These are phyloP conservation scores for Globisporangium irregulare DNA, from an alignment of 352 stramenopile species.

Conservation along the genomic window DNA sequence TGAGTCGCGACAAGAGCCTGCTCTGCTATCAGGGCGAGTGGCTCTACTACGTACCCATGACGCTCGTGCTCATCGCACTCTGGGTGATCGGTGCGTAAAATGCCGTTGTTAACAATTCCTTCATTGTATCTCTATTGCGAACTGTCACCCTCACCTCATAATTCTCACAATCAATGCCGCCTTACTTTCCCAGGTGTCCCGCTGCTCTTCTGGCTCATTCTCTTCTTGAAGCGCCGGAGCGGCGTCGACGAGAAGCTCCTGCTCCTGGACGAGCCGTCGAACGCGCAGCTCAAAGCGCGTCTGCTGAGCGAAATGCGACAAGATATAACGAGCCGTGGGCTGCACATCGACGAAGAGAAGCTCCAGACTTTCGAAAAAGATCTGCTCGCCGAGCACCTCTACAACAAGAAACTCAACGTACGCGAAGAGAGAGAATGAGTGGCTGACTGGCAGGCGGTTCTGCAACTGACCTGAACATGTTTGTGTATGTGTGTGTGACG, in stretches of 20 bases:
- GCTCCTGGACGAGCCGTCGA: constrained; percentile 36
- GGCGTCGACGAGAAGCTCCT: constrained; percentile 52
- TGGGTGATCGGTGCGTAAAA: constrained; percentile 56
- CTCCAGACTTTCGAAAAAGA: constrained; percentile 47
- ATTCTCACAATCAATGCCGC: neutral
- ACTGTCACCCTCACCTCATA: neutral
- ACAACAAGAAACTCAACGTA: constrained; percentile 53
- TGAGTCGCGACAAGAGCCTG: constrained; percentile 58
- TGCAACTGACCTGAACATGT: neutral
- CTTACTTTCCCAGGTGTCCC: constrained; percentile 44
- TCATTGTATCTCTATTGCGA: neutral
- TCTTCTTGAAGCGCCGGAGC: constrained; percentile 46
- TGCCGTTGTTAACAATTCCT: neutral
- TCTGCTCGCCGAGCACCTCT: constrained; percentile 50
- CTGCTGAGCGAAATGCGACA: constrained; percentile 45
- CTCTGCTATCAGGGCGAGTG: constrained; percentile 56
- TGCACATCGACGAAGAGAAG: constrained; percentile 45
- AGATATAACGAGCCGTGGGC: constrained; percentile 37
- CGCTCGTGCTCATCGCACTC: constrained; percentile 34
- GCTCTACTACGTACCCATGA: constrained; percentile 59
- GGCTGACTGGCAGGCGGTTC: neutral
- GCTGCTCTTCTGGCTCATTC: constrained; percentile 66
- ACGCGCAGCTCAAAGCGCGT: constrained; percentile 39
- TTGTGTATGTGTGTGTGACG: neutral
- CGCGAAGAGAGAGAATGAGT: neutral